Evolutionary conservation across 2,329 filamentous ascomycete species (phyloP).

Genomic region (Purpureocillium takamizusanense): DNA sequence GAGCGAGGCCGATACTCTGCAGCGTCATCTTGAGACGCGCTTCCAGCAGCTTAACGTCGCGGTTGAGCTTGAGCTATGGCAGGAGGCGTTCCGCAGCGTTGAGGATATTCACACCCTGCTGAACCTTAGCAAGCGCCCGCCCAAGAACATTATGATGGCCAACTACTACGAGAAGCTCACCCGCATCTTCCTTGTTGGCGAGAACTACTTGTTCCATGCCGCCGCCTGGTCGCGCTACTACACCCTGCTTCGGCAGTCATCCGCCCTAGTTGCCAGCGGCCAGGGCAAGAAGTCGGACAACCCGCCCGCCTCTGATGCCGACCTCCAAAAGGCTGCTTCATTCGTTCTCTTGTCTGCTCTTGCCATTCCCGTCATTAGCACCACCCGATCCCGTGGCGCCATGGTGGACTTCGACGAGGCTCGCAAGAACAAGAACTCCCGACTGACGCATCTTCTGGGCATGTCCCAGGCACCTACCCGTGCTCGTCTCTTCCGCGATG

Average conservation of each 20-base stretch:
- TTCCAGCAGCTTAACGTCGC: slow-evolving; percentile 98
- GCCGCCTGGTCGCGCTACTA: slow-evolving; percentile 97
- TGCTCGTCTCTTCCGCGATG: slow-evolving; percentile 88
- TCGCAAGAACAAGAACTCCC: slow-evolving; percentile 97
- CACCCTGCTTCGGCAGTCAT: slow-evolving; percentile 87
- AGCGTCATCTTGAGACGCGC: slow-evolving; percentile 93
- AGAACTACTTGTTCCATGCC: slow-evolving; percentile 99
- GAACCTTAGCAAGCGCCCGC: slow-evolving; percentile 92
- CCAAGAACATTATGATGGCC: slow-evolving; percentile 99
- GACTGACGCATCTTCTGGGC: slow-evolving; percentile 88
- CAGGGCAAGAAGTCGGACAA: slow-evolving; percentile 92
- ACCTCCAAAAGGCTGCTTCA: slow-evolving; percentile 88
- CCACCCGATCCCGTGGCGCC: slow-evolving; percentile 86
- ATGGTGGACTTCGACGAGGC: slow-evolving; percentile 96
- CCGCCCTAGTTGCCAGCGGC: slow-evolving; percentile 70
- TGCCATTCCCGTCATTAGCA: slow-evolving; percentile 99
- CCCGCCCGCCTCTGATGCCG: slow-evolving; percentile 77
- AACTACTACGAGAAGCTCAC: slow-evolving; percentile 99
- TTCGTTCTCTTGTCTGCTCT: slow-evolving; percentile 92
- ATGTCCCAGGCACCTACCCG: slow-evolving; percentile 87
- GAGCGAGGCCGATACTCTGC: slow-evolving; percentile 92
- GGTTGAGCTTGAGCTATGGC: slow-evolving; percentile 96
- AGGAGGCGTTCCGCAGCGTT: slow-evolving; percentile 98
- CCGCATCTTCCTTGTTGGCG: slow-evolving; percentile 94
- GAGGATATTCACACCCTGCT: slow-evolving; percentile 98